These are phyloP conservation scores for Incumbomyces delicatus DNA, from an alignment of 2,329 filamentous ascomycete species.

Conservation along the genomic window DNA sequence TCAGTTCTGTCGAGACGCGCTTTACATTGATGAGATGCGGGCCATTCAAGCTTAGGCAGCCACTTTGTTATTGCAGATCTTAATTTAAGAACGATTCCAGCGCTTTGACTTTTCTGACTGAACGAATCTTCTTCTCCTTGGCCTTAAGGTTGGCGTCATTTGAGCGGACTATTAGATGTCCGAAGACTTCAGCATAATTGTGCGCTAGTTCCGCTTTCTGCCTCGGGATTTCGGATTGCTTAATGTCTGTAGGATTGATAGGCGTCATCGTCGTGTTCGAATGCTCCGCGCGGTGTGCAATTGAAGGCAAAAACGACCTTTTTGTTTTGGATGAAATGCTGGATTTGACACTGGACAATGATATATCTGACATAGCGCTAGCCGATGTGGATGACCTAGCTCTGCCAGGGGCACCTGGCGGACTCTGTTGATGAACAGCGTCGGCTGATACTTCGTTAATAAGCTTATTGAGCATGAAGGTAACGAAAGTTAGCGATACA, in stretches of 20 bases:
- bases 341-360: constrained; percentile 8
- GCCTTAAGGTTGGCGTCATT: constrained; percentile 10
- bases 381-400: constrained; percentile 17
- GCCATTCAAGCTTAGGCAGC: not conserved
- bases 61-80: not conserved
- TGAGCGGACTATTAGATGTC: constrained; percentile 15
- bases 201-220: constrained; percentile 9
- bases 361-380: constrained; percentile 10
- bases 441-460: constrained; percentile 39
- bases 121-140: constrained; percentile 18
- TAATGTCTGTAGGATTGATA: constrained; percentile 3
- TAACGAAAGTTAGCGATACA: constrained; percentile 81
- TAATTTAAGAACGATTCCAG: constrained; percentile 16
- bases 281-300: constrained; percentile 10
- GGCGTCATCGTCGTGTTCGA: constrained; percentile 9
- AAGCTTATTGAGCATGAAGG: constrained; percentile 60
- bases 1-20: not conserved
- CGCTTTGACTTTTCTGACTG: constrained; percentile 14
- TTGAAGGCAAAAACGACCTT: constrained; percentile 13
- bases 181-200: constrained; percentile 17
- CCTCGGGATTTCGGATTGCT: not conserved
- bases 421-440: constrained; percentile 5
- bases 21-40: not conserved
- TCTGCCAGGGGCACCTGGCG: constrained; percentile 1
- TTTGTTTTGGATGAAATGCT: constrained; percentile 8